Percentiles rank a stretch among this genome's conserved stretches.
Evolutionary conservation across 2,329 filamentous ascomycete species (phyloP).

Genomic region (Trichoderma asperellum): DNA sequence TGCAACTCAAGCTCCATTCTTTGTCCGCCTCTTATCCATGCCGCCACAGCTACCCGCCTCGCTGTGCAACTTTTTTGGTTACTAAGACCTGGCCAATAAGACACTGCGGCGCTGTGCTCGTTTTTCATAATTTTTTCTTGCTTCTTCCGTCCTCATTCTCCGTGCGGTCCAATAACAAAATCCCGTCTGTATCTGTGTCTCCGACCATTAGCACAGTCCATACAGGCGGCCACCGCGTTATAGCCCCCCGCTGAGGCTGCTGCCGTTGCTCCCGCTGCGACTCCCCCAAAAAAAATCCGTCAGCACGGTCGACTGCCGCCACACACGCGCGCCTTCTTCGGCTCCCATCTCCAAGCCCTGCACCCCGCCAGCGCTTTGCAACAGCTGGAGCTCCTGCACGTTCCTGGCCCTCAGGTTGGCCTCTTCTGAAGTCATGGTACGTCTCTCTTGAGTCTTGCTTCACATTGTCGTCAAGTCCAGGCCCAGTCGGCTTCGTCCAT

Average conservation of each 20-base stretch:
- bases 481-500: conserved; percentile 5
- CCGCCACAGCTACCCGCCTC: conserved; percentile 15
- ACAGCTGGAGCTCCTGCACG: conserved; percentile 24
- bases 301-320: conserved; percentile 24
- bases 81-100: conserved; percentile 10
- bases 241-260: not conserved
- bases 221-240: not conserved
- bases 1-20: not conserved
- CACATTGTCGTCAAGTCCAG: conserved; percentile 2
- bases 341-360: conserved; percentile 3
- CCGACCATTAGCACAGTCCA: not conserved
- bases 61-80: conserved; percentile 3
- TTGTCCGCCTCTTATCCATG: not conserved
- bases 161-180: not conserved
- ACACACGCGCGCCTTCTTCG: conserved; percentile 28
- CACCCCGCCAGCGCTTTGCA: conserved; percentile 24
- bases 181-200: not conserved
- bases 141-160: conserved; percentile 6
- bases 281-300: conserved; percentile 8
- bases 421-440: conserved; percentile 25
- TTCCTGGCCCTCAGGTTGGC: conserved; percentile 25
- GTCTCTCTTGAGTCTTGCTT: conserved; percentile 10
- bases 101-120: conserved; percentile 1
- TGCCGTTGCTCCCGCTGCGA: conserved; percentile 22
- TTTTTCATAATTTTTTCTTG: not conserved